A percentile compares a stretch with the other conserved stretches of the same genome.
Evolutionary conservation across 2,329 filamentous ascomycete species (phyloP).

Genomic region (Xylaria sp.): DNA sequence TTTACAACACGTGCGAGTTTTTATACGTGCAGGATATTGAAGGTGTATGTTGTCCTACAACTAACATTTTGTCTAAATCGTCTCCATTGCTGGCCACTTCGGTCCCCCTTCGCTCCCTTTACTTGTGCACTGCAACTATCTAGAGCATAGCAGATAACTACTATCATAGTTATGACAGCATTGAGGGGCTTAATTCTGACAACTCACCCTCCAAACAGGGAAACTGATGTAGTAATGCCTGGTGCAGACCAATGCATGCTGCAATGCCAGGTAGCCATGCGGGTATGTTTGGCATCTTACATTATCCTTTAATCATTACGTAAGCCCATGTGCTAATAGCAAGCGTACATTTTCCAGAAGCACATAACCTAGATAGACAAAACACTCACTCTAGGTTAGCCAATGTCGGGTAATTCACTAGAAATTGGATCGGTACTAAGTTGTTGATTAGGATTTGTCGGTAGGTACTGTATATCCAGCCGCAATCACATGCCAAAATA

Average conservation of each 20-base stretch:
- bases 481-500: conserved; percentile 43
- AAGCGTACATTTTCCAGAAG: too few relatives aligned
- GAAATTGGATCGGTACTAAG: too few relatives aligned
- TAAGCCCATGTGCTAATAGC: neutral
- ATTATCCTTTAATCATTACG: neutral
- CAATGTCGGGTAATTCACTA: too few relatives aligned
- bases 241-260: neutral
- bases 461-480: conserved; percentile 20
- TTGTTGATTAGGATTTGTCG: neutral
- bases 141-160: neutral
- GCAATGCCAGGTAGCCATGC: neutral
- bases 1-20: neutral
- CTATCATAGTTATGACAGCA: conserved; percentile 1
- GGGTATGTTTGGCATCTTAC: neutral
- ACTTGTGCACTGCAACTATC: too few relatives aligned
- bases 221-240: neutral
- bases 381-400: too few relatives aligned
- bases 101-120: neutral
- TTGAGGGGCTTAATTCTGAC: neutral
- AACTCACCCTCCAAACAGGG: neutral
- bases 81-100: neutral
- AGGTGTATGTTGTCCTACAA: neutral
- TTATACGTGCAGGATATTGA: neutral
- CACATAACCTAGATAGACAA: too few relatives aligned
- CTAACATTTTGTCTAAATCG: neutral